phyloP scores from a whole-genome alignment of 176 grass and related monocot species.

The Poa pratensis region DNA sequence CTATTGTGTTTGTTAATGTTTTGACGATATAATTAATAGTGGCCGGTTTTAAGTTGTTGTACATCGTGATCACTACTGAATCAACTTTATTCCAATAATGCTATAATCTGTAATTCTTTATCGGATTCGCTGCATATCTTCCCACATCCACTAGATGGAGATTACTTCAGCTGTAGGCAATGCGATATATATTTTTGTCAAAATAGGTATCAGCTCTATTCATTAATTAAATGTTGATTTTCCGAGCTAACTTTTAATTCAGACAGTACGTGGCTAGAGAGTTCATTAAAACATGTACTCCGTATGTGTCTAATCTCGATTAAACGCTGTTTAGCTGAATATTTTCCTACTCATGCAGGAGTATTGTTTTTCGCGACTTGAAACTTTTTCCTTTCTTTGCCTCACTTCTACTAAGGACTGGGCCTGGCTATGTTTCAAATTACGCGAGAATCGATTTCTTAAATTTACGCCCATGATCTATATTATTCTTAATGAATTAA shows the following conservation, averaged over 20 bases:
- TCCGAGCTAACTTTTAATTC: not conserved
- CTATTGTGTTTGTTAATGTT: not conserved
- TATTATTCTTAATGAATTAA: no score
- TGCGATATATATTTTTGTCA: not conserved
- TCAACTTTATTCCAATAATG: conserved; percentile 14
- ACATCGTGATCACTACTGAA: conserved; percentile 4
- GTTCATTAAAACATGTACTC: no score
- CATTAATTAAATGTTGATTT: not conserved
- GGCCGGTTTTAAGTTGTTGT: not conserved
- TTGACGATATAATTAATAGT: not conserved
- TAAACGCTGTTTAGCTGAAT: not conserved
- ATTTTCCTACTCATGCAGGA: not conserved
- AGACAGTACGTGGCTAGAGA: not conserved
- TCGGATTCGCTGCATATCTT: not conserved
- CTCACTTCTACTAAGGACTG: no score
- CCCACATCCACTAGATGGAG: conserved; percentile 19
- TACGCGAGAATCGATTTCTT: no score
- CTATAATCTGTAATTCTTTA: not conserved
- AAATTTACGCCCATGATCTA: no score
- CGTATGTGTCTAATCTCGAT: no score
- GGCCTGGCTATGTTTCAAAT: no score
- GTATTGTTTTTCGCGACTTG: not conserved
- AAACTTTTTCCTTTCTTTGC: no score
- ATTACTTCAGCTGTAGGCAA: conserved; percentile 40
- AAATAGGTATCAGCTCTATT: not conserved